Base-by-base conservation (phyloP, 225 moss, liverwort and hornwort genomes). In the Marchantia paleacea region DNA sequence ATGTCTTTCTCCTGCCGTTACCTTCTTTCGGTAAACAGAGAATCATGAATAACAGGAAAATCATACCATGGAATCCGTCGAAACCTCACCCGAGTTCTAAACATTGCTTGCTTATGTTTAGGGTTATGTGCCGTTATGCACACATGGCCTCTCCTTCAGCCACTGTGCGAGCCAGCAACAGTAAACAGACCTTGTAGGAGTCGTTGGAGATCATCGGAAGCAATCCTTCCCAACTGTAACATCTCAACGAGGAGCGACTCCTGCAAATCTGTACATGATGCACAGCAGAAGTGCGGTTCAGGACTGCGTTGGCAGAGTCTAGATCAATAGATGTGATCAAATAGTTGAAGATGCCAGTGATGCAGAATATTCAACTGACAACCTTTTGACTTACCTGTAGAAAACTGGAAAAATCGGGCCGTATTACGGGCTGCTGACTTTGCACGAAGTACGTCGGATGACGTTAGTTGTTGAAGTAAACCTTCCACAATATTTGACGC, bases 151-250 rank as follows among this genome's bases (percentile, higher is more conserved):
- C 49, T 52, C 28, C 29, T 64, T 63, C 63, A 73, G 53, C 62
- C 62, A 73, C 80, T 73, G 29, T 83, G 76, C 54, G 81, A 76
- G 54, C 86, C 86, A 20, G 89, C 86, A 66, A 94, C 84, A 73
- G 88, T 85, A 61, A 95, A 90, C 47, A 99, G 88, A 51, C 91
- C 91, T 80, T 95, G 92, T 64, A 99, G 84, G 22, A 99, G 88
- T 85, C 92, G 91, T 82, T 92, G 92, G 77, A 99, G 91, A 84
- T 99, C 99, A 58, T 99, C 99, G 26, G 92, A 87, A 55, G 91
- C 95, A 85, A 86, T 81, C 70, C 90, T 91, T 55, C 99, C 99
- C 86, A 99, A 80, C 78, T 94, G 91, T 53, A 99, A 84, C 95
- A 95, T 95, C 88, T 94, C 94, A 80, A 95, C 86, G 80, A 99